Base-by-base conservation (phyloP, 805 yeast genomes). In the Zygosaccharomyces lentus region DNA sequence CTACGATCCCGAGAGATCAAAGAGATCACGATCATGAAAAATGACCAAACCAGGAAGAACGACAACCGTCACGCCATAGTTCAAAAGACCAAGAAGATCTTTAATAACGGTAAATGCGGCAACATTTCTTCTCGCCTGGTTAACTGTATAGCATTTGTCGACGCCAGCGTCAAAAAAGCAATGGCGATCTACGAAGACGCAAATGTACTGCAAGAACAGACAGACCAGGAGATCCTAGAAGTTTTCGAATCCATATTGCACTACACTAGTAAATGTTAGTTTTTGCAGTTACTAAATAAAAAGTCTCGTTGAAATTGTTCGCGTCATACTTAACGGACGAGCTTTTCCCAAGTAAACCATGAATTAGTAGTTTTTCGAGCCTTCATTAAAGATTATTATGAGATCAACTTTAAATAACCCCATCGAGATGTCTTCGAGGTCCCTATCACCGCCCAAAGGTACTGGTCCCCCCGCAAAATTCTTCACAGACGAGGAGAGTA, bases 401-500 rank as follows among this genome's bases (percentile, higher is more conserved):
- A 17, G 39, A 10, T 26, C 30, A 26, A 26, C n/a, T 16, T 30
- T 16, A 13, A 7, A n/a, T n/a, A 27, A 10, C 25, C 13, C 24
- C 13, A 16, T 25, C 24, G 19, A 15, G 16, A 45, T 45, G 41
- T 36, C 50, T n/a, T 38, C 47, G 17, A 47, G 50, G 34, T 45
- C 52, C 7, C 25, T 37, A n/a, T 41, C 52, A 7, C 48, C 52
- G 17, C 45, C 41, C 16, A 34, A 45, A 41, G 27, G 25, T 37
- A 15, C 51, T 50, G 35, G 34, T 38, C 37, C 26, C 3, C 23
- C 46, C 34, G 17, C 26, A 1, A 48, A 43, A 21, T 46, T 64
- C 7, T 66, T 58, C 47, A 42, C 48, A 9, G 70, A 74, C 35
- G 71, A 68, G 31, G 77, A 71, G 9, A 79, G 80, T 62, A 80